Evolutionary conservation across 2,329 filamentous ascomycete genomes (phyloP).

Genomic region (Metarhizium guizhouense): DNA sequence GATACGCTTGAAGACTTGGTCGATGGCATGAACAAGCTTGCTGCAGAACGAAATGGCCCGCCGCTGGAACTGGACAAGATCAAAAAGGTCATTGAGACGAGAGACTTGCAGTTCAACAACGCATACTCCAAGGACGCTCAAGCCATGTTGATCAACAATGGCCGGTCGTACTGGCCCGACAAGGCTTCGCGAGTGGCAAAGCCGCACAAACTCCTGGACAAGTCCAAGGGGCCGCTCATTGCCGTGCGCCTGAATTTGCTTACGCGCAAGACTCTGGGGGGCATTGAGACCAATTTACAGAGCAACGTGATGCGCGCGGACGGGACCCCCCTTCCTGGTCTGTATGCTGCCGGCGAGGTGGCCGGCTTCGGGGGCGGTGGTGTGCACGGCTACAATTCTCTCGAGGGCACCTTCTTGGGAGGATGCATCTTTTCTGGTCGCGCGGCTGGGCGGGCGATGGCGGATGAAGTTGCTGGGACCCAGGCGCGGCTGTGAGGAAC

Average conservation of each 20-base stretch:
- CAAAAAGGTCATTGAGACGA: conserved; percentile 37
- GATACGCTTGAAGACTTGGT: conserved; percentile 47
- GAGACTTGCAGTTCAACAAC: conserved; percentile 49
- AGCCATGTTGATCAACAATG: conserved; percentile 52
- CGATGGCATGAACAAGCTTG: conserved; percentile 49
- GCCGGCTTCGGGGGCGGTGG: conserved; percentile 55
- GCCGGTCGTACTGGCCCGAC: conserved; percentile 47
- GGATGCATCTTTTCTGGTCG: conserved; percentile 55
- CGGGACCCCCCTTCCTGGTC: conserved; percentile 36
- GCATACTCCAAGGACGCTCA: conserved; percentile 51
- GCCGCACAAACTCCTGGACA: conserved; percentile 45
- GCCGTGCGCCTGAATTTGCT: conserved; percentile 52
- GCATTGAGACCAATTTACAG: conserved; percentile 49
- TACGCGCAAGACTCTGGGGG: conserved; percentile 51
- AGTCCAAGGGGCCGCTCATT: conserved; percentile 47
- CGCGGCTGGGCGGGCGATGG: conserved; percentile 46
- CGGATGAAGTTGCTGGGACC: conserved; percentile 28
- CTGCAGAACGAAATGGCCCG: conserved; percentile 34
- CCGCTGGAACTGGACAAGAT: conserved; percentile 35
- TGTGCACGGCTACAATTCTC: conserved; percentile 52
- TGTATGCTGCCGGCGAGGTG: conserved; percentile 52
- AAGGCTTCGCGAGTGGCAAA: conserved; percentile 39
- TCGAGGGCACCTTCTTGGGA: conserved; percentile 54
- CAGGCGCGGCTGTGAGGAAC: background rate
- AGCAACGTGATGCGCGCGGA: conserved; percentile 47